phyloP scores from a whole-genome alignment of 1,284 basidiomycete species.

The Apiotrichum domesticum region DNA sequence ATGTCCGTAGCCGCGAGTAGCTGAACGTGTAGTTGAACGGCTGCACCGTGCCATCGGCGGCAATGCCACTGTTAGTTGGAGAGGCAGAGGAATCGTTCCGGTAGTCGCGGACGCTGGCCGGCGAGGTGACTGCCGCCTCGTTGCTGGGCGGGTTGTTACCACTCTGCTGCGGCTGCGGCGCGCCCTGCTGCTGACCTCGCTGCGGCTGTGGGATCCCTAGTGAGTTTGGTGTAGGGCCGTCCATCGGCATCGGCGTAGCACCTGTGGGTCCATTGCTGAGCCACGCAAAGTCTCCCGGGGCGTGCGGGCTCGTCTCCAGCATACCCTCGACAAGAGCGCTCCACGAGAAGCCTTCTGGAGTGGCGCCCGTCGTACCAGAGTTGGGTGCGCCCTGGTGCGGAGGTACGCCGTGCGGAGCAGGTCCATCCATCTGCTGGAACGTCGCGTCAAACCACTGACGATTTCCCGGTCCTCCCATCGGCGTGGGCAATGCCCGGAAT shows the following conservation, averaged over 20 bases:
- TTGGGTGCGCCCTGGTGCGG: no score
- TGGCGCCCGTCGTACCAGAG: background rate
- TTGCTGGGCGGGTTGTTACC: background rate
- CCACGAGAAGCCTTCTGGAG: slow-evolving; percentile 13
- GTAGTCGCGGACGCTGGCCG: background rate
- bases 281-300: slow-evolving; percentile 11
- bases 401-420: no score
- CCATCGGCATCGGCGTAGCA: background rate
- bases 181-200: background rate
- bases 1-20: slow-evolving; percentile 16
- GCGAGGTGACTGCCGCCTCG: background rate
- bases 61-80: background rate
- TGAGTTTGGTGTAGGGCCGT: background rate
- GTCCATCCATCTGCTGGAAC: slow-evolving; percentile 1
- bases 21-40: slow-evolving; percentile 16
- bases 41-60: background rate
- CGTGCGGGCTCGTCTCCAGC: slow-evolving; percentile 5
- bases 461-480: background rate
- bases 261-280: background rate
- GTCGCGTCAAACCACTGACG: slow-evolving; percentile 2
- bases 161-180: no score
- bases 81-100: slow-evolving; percentile 1
- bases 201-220: no score
- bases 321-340: slow-evolving; percentile 18
- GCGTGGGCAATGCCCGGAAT: slow-evolving; percentile 7